Conservation (phyloP, 2,329 filamentous ascomycete species). For the Sarocladium oryzae region DNA sequence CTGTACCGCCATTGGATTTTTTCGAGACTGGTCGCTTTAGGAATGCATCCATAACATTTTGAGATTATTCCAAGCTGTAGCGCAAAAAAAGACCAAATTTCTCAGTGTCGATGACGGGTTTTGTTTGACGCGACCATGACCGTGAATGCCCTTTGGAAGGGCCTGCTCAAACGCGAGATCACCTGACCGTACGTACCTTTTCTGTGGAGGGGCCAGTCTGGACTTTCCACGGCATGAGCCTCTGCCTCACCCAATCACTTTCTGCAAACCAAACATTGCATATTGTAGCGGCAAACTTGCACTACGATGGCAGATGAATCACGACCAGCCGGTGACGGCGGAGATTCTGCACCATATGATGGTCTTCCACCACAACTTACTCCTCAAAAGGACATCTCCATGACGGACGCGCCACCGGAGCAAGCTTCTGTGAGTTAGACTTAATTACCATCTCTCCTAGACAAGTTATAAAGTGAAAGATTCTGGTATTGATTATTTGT, state of each 20-base stretch:
- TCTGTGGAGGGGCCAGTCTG: not conserved
- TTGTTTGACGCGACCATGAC: slow-evolving; percentile 9
- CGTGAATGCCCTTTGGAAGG: not conserved
- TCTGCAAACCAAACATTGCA: not conserved
- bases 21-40: slow-evolving; percentile 22
- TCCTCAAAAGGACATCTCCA: slow-evolving; percentile 32
- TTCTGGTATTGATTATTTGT: slow-evolving; percentile 11
- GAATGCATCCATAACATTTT: slow-evolving; percentile 30
- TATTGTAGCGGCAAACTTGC: not conserved
- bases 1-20: slow-evolving; percentile 11
- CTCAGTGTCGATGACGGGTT: not conserved
- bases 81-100: not conserved
- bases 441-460: not conserved
- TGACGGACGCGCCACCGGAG: slow-evolving; percentile 37
- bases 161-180: slow-evolving; percentile 27
- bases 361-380: slow-evolving; percentile 13
- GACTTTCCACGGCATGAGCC: not conserved
- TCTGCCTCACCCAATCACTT: not conserved
- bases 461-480: not conserved
- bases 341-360: not conserved
- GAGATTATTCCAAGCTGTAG: not conserved
- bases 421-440: slow-evolving; percentile 30
- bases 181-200: slow-evolving; percentile 24
- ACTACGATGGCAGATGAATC: slow-evolving; percentile 10
- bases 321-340: not conserved